Percentiles rank a stretch among this genome's conserved stretches.
Conservation (phyloP, 2,329 filamentous ascomycete species). For the Apiospora phragmitis region DNA sequence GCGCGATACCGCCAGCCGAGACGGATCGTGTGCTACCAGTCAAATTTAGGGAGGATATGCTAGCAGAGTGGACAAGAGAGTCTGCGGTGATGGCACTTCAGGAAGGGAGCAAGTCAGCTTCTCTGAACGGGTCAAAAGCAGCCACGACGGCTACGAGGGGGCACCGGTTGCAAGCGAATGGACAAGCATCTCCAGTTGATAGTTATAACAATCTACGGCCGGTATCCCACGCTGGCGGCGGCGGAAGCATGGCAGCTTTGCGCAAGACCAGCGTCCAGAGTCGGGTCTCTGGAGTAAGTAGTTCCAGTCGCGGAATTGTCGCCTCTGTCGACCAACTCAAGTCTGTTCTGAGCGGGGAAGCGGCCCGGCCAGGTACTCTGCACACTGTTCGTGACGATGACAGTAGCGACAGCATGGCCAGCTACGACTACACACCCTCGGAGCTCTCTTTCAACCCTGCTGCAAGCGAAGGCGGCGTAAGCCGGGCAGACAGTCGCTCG, state of each 20-base stretch:
- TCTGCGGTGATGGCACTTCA: slow-evolving; percentile 67
- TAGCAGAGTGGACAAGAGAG: slow-evolving; percentile 79
- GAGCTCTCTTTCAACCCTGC: slow-evolving; percentile 62
- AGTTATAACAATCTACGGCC: slow-evolving; percentile 53
- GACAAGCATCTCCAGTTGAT: slow-evolving; percentile 49
- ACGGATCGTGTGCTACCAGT: slow-evolving; percentile 61
- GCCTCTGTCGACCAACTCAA: slow-evolving; percentile 66
- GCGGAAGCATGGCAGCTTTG: slow-evolving; percentile 42
- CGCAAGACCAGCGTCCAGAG: slow-evolving; percentile 58
- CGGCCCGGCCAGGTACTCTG: slow-evolving; percentile 39
- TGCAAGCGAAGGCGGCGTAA: slow-evolving; percentile 29
- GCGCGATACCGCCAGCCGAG: slow-evolving; percentile 37
- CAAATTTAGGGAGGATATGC: slow-evolving; percentile 72
- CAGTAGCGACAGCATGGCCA: slow-evolving; percentile 69
- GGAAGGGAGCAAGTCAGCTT: slow-evolving; percentile 69
- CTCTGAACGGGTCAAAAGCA: slow-evolving; percentile 72
- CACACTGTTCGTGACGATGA: slow-evolving; percentile 44
- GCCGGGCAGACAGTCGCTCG: slow-evolving; percentile 26
- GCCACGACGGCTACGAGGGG: slow-evolving; percentile 57
- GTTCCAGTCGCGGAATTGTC: slow-evolving; percentile 50
- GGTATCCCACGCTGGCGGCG: slow-evolving; percentile 39
- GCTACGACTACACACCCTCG: slow-evolving; percentile 67
- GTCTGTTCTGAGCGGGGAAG: slow-evolving; percentile 57
- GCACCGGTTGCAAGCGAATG: slow-evolving; percentile 61
- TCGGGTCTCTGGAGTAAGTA: slow-evolving; percentile 44